Percentiles rank a stretch among this genome's conserved stretches.
Conservation (phyloP, 2,329 filamentous ascomycete genomes). For the Corynespora cassiicola region DNA sequence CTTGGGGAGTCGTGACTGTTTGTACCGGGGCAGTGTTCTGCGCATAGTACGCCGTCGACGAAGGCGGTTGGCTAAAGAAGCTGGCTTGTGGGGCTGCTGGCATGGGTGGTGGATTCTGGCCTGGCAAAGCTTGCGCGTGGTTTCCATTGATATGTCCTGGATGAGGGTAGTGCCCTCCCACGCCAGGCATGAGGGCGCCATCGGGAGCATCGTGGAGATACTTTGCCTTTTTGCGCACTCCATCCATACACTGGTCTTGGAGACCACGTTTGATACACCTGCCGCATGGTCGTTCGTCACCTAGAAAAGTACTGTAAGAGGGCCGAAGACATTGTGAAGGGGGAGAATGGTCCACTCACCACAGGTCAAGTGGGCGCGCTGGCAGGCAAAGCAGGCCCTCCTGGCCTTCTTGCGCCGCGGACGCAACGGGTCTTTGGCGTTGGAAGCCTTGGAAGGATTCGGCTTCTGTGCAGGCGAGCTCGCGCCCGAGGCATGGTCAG, state of each 20-base stretch:
- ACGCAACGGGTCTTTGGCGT: constrained; percentile 86
- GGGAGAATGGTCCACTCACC: constrained; percentile 69
- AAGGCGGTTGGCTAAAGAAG: constrained; percentile 52
- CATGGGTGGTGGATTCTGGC: constrained; percentile 29
- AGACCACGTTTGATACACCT: constrained; percentile 93
- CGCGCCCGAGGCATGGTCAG: constrained; percentile 46
- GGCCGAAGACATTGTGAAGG: too few relatives aligned
- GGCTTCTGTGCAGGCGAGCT: constrained; percentile 38
- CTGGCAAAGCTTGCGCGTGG: constrained; percentile 47
- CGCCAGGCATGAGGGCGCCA: constrained; percentile 85
- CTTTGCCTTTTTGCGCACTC: constrained; percentile 97
- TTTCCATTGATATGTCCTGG: constrained; percentile 57
- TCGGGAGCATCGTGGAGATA: constrained; percentile 96
- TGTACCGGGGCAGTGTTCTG: constrained; percentile 44
- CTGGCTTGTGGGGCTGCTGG: constrained; percentile 41
- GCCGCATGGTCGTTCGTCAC: constrained; percentile 92
- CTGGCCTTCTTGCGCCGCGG: constrained; percentile 95
- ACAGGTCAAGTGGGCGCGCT: constrained; percentile 95
- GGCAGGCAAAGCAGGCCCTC: constrained; percentile 94
- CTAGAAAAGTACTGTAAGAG: too few relatives aligned
- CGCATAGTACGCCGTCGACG: constrained; percentile 49
- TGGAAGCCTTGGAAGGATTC: constrained; percentile 46
- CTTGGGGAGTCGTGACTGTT: constrained; percentile 52
- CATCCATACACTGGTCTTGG: constrained; percentile 91
- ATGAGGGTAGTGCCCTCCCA: constrained; percentile 74